Evolutionary conservation across 1,284 basidiomycete species (phyloP), one percentile per base, ranked within the genome.

Genomic region (Cryptococcus neoformans): DNA sequence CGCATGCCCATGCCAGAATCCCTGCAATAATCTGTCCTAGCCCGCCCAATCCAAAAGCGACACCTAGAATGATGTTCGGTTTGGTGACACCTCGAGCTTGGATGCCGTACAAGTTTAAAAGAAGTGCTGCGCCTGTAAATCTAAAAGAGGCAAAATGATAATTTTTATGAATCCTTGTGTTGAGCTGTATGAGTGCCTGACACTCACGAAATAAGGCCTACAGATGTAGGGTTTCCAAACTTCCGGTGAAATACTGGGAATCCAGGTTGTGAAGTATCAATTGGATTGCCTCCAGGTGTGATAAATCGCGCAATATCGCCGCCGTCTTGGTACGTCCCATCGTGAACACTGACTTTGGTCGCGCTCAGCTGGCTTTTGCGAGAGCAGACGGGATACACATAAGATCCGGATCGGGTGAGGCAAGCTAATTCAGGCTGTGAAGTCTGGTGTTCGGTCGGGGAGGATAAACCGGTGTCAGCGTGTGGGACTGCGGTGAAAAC

Each of bases 201-300:
- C 9, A 63, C 68, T 63, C 56, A 69, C 68, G 57, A 59, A 53
- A 78, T 69, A 34, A 80, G 72, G 57, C 82, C 82, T 8, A 83
- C 72, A 42, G 82, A 81, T 0, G 81, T 79, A 0, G 82, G 81
- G 73, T 83, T 83, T 57, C 75, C 81, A 54, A 82, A 75, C 65
- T 74, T 76, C 49, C 80, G 65, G 64, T 78, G 78, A 66, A 69
- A 77, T 57, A 76, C 66, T 51, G 67, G 70, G 65, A 73, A 73
- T 41, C 67, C 73, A 14, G 72, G 72, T 53, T 69, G 78, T 46
- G 72, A 69, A 34, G 62, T 68, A 63, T 81, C 80, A 56, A 76
- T 70, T 16, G 77, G 74, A 60, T 80, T 74, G 39, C 79, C 79
- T 49, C 79, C 78, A 17, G 78, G 71, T n/a, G 78, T 78, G 62